Base-by-base conservation (phyloP, 2,329 filamentous ascomycete genomes). In the Colletotrichum tofieldiae region DNA sequence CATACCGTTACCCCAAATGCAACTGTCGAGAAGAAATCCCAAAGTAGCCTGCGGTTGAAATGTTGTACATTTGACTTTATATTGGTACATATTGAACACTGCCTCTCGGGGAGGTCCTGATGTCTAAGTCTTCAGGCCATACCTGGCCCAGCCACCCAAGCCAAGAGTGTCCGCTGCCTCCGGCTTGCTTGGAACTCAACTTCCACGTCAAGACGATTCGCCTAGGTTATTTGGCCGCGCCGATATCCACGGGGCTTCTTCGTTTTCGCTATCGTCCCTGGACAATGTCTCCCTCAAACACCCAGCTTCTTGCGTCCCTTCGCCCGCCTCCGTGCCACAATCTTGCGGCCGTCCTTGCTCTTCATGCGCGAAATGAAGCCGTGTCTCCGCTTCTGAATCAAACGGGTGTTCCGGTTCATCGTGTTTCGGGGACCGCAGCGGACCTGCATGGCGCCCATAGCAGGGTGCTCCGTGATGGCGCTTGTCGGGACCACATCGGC, bases 391-490 rank as follows among this genome's bases (percentile, higher is more conserved):
- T 91, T 91, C 81, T 90, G 87, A 18, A 90, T 79, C 65, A 91
- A 81, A 45, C 89, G 84, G 66, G 86, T 89, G 67, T 85, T 81
- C 61, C 84, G 81, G 67, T 87, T 85, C 87, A 90, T 87, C 41
- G 87, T 91, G 77, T 89, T 85, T 71, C 89, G 86, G 59, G 89
- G 89, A 1, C 88, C 89, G 82, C 86, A 91, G 67, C 89, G 87
- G 74, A 90, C 82, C 81, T 90, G 88, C 72, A 77, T 78, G 55
- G 80, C 79, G 59, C 81, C 84, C n/a, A 90, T 80, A 11, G 86
- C 86, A 39, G 89, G 89, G 78, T 90, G 85, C 37, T 86, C 78
- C 16, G 88, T 86, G 74, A 91, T 84, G 72, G 86, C 79, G 16
- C 81, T 76, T 65, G 78, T 79, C 32, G 85, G 81, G 14, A 90